Evolutionary conservation across 2,329 filamentous ascomycete genomes (phyloP), one percentile per base, ranked within the genome.

Genomic region (Nemania bipapillata): DNA sequence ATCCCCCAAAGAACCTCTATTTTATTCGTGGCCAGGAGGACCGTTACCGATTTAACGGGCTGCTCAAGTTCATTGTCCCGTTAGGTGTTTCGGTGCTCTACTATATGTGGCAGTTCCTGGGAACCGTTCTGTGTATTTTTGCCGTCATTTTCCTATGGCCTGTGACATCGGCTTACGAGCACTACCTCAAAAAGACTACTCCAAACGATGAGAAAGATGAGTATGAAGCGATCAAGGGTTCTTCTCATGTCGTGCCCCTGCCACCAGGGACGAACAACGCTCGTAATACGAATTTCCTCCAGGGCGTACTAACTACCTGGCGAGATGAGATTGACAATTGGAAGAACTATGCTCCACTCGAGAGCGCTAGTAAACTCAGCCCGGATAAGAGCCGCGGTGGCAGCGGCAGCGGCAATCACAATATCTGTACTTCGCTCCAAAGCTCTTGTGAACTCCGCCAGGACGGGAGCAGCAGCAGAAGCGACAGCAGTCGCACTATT

Each of bases 11-110:
- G 6, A 80, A 75, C 24, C 85, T 85, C 66, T 96, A 94, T 81
- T 92, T 90, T 77, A 94, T 97, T 70, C 79, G 84, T 6, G 86
- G 84, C 20, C 94, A 97, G 77, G 90, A 96, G 72, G 93, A 97
- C 77, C 81, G 94, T 7, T 97, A 97, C 76, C 92, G 95, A 75
- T 84, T 89, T 0, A 90, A 89, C 56, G 91, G 97, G 73, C 90
- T 90, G 70, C 82, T 95, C 69, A 90, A 90, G 74, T 96, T 96
- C 76, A 74, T 94, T 20, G 75, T 86, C 17, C 89, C 91, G 11
- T 85, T 87, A 0, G 80, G 90, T 0, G 89, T 87, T 0, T 80
- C 83, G 7, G 75, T 86, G 26, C 35, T 90, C 1, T 83, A 87
- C 79, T 70, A 85, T 2, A 9, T 74, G 0, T 91, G 87, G 85